Conservation (phyloP, 768 basidiomycete species). For the Russula dissimulans region DNA sequence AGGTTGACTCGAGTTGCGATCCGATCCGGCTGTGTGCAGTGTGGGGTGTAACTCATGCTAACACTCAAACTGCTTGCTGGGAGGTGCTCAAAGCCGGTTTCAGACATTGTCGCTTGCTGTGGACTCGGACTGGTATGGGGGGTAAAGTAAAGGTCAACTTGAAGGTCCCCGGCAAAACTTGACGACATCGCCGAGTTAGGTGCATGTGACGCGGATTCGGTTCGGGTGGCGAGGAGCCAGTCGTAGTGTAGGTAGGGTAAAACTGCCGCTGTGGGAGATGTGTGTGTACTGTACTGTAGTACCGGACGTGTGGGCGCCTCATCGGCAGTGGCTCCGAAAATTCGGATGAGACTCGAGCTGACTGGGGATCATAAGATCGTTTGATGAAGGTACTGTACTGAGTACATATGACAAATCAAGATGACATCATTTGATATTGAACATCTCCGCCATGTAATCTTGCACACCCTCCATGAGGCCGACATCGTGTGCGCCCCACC, state of each 20-base stretch:
- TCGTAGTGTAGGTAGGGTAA: too few species aligned
- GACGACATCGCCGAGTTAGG: neutral
- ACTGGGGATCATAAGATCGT: too few species aligned
- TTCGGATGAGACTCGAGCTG: too few species aligned
- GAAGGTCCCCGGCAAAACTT: neutral
- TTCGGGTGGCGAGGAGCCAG: neutral
- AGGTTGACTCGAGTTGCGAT: too few species aligned
- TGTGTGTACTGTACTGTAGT: neutral
- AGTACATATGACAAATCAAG: too few species aligned
- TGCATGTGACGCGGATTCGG: neutral
- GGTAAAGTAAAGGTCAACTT: neutral
- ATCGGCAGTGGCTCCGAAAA: too few species aligned
- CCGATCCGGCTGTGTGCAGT: neutral
- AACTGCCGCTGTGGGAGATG: neutral
- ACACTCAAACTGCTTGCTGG: neutral
- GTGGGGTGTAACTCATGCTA: too few species aligned
- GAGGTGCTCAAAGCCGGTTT: conserved; percentile 11
- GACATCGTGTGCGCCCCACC: conserved; percentile 51
- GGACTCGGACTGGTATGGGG: neutral
- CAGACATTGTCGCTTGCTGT: neutral
- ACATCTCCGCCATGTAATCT: conserved; percentile 36
- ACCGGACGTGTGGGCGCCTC: neutral
- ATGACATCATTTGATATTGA: conserved; percentile 16
- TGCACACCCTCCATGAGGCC: conserved; percentile 60
- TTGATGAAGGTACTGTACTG: too few species aligned